These are phyloP conservation scores for Ustilago shanxiensis DNA, from an alignment of 1,284 basidiomycete genomes.

Conservation along the genomic window DNA sequence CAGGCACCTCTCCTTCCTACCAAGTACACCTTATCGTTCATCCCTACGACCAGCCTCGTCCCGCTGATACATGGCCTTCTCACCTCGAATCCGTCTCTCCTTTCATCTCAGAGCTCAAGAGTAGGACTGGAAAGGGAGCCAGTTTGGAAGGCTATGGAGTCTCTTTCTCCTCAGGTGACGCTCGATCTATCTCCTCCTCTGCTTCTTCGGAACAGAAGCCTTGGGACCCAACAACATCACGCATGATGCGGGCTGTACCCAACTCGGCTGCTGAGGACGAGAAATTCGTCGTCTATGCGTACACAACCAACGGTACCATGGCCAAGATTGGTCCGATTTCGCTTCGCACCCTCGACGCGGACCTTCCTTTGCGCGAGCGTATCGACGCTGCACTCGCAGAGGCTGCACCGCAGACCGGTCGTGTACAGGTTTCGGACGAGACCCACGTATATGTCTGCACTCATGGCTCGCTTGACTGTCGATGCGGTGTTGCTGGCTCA, in stretches of 20 bases:
- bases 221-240: conserved; percentile 58
- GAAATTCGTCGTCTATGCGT: conserved; percentile 52
- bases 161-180: conserved; percentile 50
- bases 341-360: conserved; percentile 53
- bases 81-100: conserved; percentile 60
- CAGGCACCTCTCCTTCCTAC: conserved; percentile 61
- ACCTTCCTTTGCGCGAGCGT: conserved; percentile 25
- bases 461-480: conserved; percentile 69
- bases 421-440: conserved; percentile 31
- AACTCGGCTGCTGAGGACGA: conserved; percentile 58
- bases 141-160: conserved; percentile 62
- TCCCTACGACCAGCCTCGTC: conserved; percentile 43
- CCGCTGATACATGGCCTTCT: conserved; percentile 57
- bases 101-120: conserved; percentile 59
- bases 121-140: conserved; percentile 51
- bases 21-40: conserved; percentile 61
- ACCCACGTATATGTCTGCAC: conserved; percentile 70
- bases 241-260: conserved; percentile 54
- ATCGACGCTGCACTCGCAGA: conserved; percentile 42
- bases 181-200: not conserved
- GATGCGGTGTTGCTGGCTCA: conserved; percentile 69
- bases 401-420: conserved; percentile 35
- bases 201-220: conserved; percentile 14
- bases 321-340: conserved; percentile 58
- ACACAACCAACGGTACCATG: conserved; percentile 51